Base-by-base conservation (phyloP, 306 rosid genomes). In the Quercus parvula region DNA sequence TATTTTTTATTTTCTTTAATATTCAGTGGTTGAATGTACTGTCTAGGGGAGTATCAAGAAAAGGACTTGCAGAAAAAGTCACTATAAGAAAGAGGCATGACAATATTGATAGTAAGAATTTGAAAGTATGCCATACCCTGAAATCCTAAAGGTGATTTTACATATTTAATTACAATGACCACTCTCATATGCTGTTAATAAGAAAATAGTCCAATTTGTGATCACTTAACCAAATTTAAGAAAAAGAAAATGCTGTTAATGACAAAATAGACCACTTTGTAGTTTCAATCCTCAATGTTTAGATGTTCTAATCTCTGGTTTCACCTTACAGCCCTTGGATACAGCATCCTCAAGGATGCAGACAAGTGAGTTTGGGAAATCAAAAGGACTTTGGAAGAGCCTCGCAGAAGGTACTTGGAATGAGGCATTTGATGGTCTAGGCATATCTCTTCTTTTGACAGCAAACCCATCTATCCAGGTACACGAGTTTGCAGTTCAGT, bases 381-480 rank as follows among this genome's bases (percentile, higher is more conserved):
- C 99, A 71, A 89, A 91, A 88, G 99, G 98, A 87, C 81, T 94
- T 64, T 91, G 93, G 95, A 85, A 92, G 92, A 91, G 92, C 67
- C 92, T 94, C 74, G 85, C 96, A 8, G 94, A 92, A 83, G 90
- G 95, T 75, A 88, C 88, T 71, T 92, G 95, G 97, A 80, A 80
- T 27, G 99, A 94, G 84, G 99, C 99, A 3, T 92, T 84, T 77
- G 95, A 86, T 24, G 99, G 99, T 81, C 97, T 94, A 6, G 96
- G 87, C 75, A 92, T 94, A 86, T 94, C 99, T 73, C 92, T 94
- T 80, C 91, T 94, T 81, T 89, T 94, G 88, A 94, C 99, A 74
- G 69, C 95, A 84, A 94, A 94, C 83, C 99, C 97, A 71, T 84
- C 99, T 74, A 94, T 94, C 76, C 99, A 94, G 94, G 97, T 94